Evolutionary conservation across 78 protist species (phyloP).

Genomic region (Goniomonas avonlea): DNA sequence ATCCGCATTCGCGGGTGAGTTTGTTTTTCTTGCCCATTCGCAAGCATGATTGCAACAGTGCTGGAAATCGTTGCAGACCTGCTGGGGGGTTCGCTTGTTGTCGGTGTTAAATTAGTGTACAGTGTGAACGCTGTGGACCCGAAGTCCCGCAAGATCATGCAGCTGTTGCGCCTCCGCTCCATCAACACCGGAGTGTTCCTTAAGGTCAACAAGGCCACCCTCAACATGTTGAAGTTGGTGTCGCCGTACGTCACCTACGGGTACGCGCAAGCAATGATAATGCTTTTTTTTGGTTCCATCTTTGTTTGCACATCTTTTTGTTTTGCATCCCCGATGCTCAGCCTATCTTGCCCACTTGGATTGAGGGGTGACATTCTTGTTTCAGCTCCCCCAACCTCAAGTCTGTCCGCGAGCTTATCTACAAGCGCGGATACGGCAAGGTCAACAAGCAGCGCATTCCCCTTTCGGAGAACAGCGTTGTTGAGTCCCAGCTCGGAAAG

Average conservation of each 20-base stretch:
- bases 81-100: not conserved
- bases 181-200: conserved; percentile 95
- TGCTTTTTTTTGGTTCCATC: not conserved
- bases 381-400: conserved; percentile 87
- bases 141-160: conserved; percentile 87
- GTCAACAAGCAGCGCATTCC: conserved; percentile 85
- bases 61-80: not conserved
- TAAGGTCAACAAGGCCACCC: conserved; percentile 92
- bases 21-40: not conserved
- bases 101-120: not conserved
- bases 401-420: conserved; percentile 88
- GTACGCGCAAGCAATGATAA: too few species aligned
- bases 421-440: conserved; percentile 98
- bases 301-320: too few species aligned
- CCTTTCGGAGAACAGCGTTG: conserved; percentile 79
- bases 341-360: too few species aligned
- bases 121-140: conserved; percentile 94
- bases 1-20: conserved; percentile 93
- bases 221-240: conserved; percentile 90
- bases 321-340: too few species aligned
- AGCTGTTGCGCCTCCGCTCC: conserved; percentile 95
- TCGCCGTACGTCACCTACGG: conserved; percentile 98
- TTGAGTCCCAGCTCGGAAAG: conserved; percentile 77
- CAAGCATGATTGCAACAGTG: not conserved
- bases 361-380: too few species aligned